A percentile compares a stretch with the other conserved stretches of the same genome.
Conservation (phyloP, 2,329 filamentous ascomycete genomes). For the Colletotrichum eremochloae region DNA sequence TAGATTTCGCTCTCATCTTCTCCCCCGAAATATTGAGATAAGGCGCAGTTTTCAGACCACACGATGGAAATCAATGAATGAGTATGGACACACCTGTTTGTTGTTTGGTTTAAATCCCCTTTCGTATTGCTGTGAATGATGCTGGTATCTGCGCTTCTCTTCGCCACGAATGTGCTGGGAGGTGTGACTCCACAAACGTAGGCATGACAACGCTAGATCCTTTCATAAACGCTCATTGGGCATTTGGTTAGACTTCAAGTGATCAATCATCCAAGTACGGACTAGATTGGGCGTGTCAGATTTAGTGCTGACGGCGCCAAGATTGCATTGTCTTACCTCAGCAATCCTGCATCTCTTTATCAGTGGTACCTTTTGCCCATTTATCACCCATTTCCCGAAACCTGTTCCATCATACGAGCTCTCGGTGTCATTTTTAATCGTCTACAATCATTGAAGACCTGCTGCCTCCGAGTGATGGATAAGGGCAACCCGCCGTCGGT, state of each 20-base stretch:
- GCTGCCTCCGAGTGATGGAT: not conserved
- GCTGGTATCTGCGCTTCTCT: not conserved
- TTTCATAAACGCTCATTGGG: not conserved
- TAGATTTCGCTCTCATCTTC: not conserved
- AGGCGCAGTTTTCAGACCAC: rapidly evolving
- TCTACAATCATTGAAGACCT: rapidly evolving
- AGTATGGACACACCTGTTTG: not conserved
- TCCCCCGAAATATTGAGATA: not conserved
- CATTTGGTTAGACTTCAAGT: not conserved
- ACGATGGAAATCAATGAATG: too few species aligned
- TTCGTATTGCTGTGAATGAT: not conserved
- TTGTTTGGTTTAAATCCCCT: not conserved
- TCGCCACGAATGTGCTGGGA: not conserved
- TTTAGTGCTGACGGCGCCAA: slow-evolving; percentile 6
- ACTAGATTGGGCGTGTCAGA: not conserved
- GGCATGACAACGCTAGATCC: not conserved
- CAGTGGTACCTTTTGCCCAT: not conserved
- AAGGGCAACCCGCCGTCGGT: slow-evolving; percentile 15
- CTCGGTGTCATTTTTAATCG: not conserved
- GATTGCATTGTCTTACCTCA: not conserved
- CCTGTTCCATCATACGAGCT: not conserved
- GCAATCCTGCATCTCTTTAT: not conserved
- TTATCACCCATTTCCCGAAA: too few species aligned
- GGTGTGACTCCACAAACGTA: not conserved
- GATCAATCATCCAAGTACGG: not conserved